Evolutionary conservation across 148 eudicot species (phyloP).

Genomic region (Mesembryanthemum crystallinum): DNA sequence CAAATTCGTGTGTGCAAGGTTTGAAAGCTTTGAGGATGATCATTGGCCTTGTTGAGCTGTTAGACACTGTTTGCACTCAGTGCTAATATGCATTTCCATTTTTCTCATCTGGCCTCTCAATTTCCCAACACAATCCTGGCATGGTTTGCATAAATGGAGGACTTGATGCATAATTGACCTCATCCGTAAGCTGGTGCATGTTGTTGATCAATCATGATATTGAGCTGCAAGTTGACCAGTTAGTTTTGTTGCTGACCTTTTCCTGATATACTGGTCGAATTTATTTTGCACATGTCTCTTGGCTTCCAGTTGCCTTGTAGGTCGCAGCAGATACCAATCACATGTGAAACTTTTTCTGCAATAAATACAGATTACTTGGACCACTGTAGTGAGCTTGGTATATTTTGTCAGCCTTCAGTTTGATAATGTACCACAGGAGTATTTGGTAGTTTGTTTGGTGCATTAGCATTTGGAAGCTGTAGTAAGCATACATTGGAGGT

Average conservation of each 20-base stretch:
- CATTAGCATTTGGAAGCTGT: neutral
- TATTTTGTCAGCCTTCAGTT: neutral
- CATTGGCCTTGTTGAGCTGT: constrained; percentile 8
- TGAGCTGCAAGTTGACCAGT: constrained; percentile 10
- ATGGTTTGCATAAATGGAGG: neutral
- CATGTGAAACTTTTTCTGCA: neutral
- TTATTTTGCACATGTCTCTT: neutral
- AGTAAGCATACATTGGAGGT: constrained; percentile 11
- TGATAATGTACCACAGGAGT: neutral
- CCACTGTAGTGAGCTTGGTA: constrained; percentile 4
- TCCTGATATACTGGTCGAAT: neutral
- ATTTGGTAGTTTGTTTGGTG: neutral
- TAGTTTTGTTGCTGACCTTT: constrained; percentile 3
- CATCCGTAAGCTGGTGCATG: neutral
- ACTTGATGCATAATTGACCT: constrained; percentile 6
- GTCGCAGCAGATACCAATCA: neutral
- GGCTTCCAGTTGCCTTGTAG: constrained; percentile 5
- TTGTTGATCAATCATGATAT: neutral
- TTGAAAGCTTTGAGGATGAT: constrained; percentile 16
- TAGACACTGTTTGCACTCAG: constrained; percentile 7
- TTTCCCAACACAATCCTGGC: neutral
- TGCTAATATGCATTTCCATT: constrained; percentile 7
- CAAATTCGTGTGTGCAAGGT: neutral
- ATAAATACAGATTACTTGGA: neutral
- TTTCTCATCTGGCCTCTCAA: neutral